Evolutionary conservation across 331 rosid genomes (phyloP), one percentile per base, ranked within the genome.

Genomic region (Dryas integrifolia): DNA sequence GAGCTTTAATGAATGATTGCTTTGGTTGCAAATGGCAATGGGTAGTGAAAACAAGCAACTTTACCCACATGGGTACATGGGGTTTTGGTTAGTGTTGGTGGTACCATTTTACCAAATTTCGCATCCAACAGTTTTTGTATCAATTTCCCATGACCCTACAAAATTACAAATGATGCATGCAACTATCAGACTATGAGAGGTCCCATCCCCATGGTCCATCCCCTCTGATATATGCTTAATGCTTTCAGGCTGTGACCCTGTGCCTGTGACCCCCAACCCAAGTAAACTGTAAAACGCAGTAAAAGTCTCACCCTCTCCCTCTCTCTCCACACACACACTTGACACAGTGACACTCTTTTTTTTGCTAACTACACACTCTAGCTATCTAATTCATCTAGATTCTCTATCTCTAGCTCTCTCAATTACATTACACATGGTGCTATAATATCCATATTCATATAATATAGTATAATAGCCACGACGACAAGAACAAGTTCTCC

Each of bases 31-130:
- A 41, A 40, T 69, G 74, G 63, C 74, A 50, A 50, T 2, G 35
- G 35, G 35, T 14, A 16, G 51, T 72, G 67, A 72, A 72, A 26
- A 73, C 64, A 63, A 63, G 62, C 71, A 51, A 51, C 77, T 73
- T 73, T 73, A 73, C 63, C 71, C 77, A 73, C 71, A 73, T 73
- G 77, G 77, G 52, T 67, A 58, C 45, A 67, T 49, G 72, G 72
- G 40, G 18, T 56, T 1, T 56, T 26, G 58, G 52, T 16, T 60
- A 14, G 59, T 61, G 18, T 11, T 9, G 16, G 52, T 71, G 64
- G 77, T 60, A 38, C 59, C 69, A 72, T 35, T 60, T 48, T 52
- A 60, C 61, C 69, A 72, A 49, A 16, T 7, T 9, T 26, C 15
- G 21, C 46, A 10, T 16, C 15, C 47, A 45, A 15, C 52, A 10